Conservation (phyloP, 1,284 basidiomycete species). For the Leccinum cinnamomeum region DNA sequence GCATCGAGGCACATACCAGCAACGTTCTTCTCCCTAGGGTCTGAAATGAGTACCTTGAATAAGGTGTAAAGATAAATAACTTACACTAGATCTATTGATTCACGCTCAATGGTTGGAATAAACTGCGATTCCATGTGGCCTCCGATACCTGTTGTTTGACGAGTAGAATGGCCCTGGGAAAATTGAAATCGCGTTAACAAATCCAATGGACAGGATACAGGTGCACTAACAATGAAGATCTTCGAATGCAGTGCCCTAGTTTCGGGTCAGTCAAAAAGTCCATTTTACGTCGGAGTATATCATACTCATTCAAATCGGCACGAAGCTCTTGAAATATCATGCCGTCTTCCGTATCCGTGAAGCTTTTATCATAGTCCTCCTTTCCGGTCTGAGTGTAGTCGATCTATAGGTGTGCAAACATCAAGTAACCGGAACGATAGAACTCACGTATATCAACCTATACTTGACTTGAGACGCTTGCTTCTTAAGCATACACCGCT, state of each 20-base stretch:
- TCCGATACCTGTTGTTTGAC: slow-evolving; percentile 80
- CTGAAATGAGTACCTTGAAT: not conserved
- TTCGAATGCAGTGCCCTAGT: not conserved
- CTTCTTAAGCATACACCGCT: too few species aligned
- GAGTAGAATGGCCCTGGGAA: not conserved
- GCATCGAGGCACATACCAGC: slow-evolving; percentile 45
- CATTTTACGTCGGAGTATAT: fast-evolving
- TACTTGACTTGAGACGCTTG: too few species aligned
- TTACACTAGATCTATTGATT: slow-evolving; percentile 86
- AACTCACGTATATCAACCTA: too few species aligned
- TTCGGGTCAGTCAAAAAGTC: not conserved
- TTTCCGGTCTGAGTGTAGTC: slow-evolving; percentile 59
- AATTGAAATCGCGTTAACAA: not conserved
- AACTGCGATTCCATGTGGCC: slow-evolving; percentile 90
- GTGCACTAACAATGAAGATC: not conserved
- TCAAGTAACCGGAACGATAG: too few species aligned
- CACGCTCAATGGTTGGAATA: slow-evolving; percentile 95
- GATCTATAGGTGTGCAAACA: too few species aligned
- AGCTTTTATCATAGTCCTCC: too few species aligned
- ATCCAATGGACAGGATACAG: too few species aligned
- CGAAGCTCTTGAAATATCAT: slow-evolving; percentile 75
- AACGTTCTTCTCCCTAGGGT: slow-evolving; percentile 64
- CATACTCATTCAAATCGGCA: slow-evolving; percentile 76
- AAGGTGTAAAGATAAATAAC: not conserved
- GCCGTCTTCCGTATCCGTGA: slow-evolving; percentile 44